These are phyloP conservation scores for Metarhizium sp. DNA, from an alignment of 2,329 filamentous ascomycete species.

Conservation along the genomic window DNA sequence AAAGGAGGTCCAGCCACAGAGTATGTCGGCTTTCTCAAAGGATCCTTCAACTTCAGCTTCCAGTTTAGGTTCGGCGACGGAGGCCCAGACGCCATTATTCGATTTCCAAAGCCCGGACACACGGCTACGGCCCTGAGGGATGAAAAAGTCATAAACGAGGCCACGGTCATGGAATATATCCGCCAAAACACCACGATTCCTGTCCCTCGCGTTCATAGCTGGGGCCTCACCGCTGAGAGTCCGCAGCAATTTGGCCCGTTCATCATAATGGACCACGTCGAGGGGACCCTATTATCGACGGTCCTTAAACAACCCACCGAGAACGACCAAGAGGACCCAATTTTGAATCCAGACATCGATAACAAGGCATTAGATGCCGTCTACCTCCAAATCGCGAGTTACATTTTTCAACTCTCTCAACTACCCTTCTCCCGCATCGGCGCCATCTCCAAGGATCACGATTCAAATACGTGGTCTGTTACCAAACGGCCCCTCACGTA, in stretches of 20 bases:
- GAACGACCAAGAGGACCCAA: neutral
- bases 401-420: conserved; percentile 20
- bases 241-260: conserved; percentile 22
- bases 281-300: conserved; percentile 14
- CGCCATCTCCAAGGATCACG: conserved; percentile 20
- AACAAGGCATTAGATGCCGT: conserved; percentile 11
- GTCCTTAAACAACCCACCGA: conserved; percentile 16
- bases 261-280: conserved; percentile 22
- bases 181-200: conserved; percentile 20
- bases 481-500: conserved; percentile 26
- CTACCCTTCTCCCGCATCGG: conserved; percentile 22
- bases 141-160: conserved; percentile 24
- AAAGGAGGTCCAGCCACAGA: conserved; percentile 9
- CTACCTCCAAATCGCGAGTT: conserved; percentile 16
- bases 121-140: conserved; percentile 12
- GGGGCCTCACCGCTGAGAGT: conserved; percentile 19
- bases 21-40: conserved; percentile 16
- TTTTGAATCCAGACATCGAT: conserved; percentile 12
- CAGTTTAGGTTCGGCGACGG: conserved; percentile 12
- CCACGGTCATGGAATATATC: conserved; percentile 17
- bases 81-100: conserved; percentile 15
- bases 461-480: conserved; percentile 18
- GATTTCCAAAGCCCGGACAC: conserved; percentile 16
- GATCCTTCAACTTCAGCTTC: conserved; percentile 20
- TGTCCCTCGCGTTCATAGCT: conserved; percentile 15